Conservation (phyloP, 352 stramenopile genomes). For the Detonula confervacea region DNA sequence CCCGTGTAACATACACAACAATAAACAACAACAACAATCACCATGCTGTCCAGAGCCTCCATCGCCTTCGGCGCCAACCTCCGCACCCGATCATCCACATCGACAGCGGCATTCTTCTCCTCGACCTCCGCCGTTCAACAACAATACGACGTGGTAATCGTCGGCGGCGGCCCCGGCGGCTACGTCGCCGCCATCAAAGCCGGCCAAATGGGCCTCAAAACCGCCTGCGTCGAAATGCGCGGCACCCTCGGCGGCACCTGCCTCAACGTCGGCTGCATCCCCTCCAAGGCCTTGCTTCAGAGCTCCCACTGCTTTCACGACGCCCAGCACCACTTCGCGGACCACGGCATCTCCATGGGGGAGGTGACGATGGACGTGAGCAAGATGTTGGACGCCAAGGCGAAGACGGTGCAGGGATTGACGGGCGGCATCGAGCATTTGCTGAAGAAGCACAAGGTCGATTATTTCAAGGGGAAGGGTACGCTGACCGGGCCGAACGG, state of each 20-base stretch:
- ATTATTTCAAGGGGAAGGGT: constrained; percentile 97
- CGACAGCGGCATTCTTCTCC: constrained; percentile 35
- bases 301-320: constrained; percentile 96
- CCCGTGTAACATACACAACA: too few species aligned
- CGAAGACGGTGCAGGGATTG: constrained; percentile 92
- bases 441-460: constrained; percentile 99
- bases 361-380: constrained; percentile 93
- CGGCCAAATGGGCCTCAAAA: constrained; percentile 97
- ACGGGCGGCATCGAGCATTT: constrained; percentile 97
- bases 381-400: constrained; percentile 96
- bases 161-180: constrained; percentile 94
- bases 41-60: constrained; percentile 38
- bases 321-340: constrained; percentile 95
- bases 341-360: constrained; percentile 92
- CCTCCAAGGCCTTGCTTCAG: constrained; percentile 97
- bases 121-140: constrained; percentile 58
- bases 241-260: constrained; percentile 95
- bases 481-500: constrained; percentile 92
- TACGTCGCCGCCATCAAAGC: constrained; percentile 99
- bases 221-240: constrained; percentile 96
- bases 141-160: constrained; percentile 79
- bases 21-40: constrained; percentile 11
- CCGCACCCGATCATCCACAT: not conserved
- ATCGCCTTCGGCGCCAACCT: constrained; percentile 6
- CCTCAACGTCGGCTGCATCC: constrained; percentile 99